phyloP scores from a whole-genome alignment of 768 basidiomycete genomes.

The Suillus ampliporus region DNA sequence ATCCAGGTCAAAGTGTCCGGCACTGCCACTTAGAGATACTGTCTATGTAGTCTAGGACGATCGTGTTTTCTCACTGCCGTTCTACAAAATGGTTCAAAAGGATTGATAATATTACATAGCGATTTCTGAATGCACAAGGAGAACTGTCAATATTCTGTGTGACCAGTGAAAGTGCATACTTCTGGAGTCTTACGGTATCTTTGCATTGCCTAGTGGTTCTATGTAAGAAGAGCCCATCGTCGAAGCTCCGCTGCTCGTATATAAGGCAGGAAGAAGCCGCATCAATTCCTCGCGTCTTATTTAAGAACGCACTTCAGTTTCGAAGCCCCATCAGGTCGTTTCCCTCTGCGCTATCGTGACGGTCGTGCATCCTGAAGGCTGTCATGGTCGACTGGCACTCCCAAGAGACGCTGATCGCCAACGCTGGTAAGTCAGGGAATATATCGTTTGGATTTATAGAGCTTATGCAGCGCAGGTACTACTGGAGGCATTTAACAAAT shows the following conservation, averaged over 20 bases:
- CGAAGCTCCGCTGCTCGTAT: background rate
- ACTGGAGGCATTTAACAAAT: constrained; percentile 50
- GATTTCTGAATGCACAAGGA: constrained; percentile 5
- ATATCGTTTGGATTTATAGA: constrained; percentile 2
- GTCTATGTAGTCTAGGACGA: too few relatives aligned
- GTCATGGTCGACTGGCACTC: constrained; percentile 68
- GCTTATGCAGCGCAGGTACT: constrained; percentile 19
- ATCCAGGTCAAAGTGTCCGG: constrained; percentile 37
- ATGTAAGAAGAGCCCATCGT: background rate
- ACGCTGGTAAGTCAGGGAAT: constrained; percentile 46
- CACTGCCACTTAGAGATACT: constrained; percentile 9
- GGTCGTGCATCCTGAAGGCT: constrained; percentile 5
- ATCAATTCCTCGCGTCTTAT: background rate
- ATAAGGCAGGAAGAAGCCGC: background rate
- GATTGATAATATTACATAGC: background rate
- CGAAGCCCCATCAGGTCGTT: background rate
- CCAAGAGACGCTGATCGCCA: constrained; percentile 48
- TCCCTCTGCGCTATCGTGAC: background rate
- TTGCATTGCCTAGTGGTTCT: constrained; percentile 1
- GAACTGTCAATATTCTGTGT: too few relatives aligned
- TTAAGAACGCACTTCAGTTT: background rate
- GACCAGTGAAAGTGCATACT: too few relatives aligned
- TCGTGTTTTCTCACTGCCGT: too few relatives aligned
- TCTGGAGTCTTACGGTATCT: background rate
- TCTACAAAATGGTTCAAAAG: too few relatives aligned